Evolutionary conservation across 1,139 yeast species (phyloP), one percentile per base, ranked within the genome.

Genomic region (Candida pseudoviswanathii): DNA sequence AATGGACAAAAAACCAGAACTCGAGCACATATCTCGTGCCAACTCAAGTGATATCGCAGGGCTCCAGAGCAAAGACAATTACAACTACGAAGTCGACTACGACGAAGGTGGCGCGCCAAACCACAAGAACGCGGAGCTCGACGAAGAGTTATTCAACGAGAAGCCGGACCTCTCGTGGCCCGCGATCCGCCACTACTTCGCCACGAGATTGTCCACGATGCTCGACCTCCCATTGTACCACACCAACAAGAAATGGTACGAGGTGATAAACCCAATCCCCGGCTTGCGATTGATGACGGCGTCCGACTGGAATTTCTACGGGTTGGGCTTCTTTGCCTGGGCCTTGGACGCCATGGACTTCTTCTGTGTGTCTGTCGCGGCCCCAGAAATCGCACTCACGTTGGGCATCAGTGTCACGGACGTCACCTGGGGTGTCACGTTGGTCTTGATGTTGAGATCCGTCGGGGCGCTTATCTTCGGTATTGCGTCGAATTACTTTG

Each of bases 331-430:
- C 58, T 62, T 75, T 53, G 89, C 87, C 30, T 88, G 95, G 95
- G 77, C 90, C 3, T 78, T 89, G 79, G 95, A 87, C 64, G 87
- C 95, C 2, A 77, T 86, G 65, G 95, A 87, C 66, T 88, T 85
- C 66, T 88, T 87, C 64, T 75, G 86, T 30, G 86, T 86, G 9
- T 81, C 89, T 5, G 73, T 85, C 41, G 79, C 85, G 53, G 85
- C 85, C 21, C 56, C 82, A 1, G 69, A 66, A 7, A 75, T 87
- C 47, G 89, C 94, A 4, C 57, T 62, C 31, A 71, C 80, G 34
- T 77, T 87, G 50, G 72, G 72, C 51, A 76, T 71, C 30, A 57
- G 73, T 10, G 80, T 80, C 36, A 76, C 79, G 32, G 79, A 80
- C 46, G 75, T 87, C 54, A 82, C 92, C 4, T 87, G 94, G 92